Evolutionary conservation across 1,284 basidiomycete species (phyloP).

Genomic region (Melampsora americana): DNA sequence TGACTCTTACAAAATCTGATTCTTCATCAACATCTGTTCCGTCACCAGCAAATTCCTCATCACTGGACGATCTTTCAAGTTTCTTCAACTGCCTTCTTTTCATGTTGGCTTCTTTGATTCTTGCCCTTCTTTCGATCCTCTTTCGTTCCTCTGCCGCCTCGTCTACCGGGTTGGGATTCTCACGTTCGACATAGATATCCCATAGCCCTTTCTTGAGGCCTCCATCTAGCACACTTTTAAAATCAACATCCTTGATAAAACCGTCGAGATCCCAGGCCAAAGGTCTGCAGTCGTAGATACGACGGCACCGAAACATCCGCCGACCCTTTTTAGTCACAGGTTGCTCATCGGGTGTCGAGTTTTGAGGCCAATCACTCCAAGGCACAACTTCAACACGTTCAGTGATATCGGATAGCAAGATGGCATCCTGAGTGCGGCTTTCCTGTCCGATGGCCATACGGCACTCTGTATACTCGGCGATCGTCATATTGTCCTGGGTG

Average conservation of each 20-base stretch:
- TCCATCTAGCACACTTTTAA: neutral
- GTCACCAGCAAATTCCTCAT: neutral
- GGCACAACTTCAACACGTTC: conserved; percentile 14
- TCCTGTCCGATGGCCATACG: neutral
- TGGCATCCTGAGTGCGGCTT: neutral
- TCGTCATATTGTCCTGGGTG: neutral
- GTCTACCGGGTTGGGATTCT: neutral
- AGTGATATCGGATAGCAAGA: neutral
- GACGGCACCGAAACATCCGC: conserved; percentile 4
- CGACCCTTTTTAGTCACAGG: neutral
- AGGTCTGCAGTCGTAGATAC: conserved; percentile 12
- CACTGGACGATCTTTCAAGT: neutral
- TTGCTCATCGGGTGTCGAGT: neutral
- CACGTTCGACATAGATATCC: conserved; percentile 10
- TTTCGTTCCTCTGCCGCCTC: neutral
- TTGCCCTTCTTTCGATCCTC: neutral
- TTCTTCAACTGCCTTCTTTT: conserved; percentile 3
- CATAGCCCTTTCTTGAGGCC: conserved; percentile 4
- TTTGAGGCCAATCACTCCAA: neutral
- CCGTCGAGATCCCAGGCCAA: neutral
- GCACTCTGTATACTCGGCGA: conserved; percentile 10
- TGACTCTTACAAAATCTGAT: neutral
- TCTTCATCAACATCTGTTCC: neutral
- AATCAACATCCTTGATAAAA: conserved; percentile 13
- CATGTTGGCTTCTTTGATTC: conserved; percentile 7